Evolutionary conservation across 176 grass and related monocot species (phyloP).

Genomic region (Puccinellia tenuiflora): DNA sequence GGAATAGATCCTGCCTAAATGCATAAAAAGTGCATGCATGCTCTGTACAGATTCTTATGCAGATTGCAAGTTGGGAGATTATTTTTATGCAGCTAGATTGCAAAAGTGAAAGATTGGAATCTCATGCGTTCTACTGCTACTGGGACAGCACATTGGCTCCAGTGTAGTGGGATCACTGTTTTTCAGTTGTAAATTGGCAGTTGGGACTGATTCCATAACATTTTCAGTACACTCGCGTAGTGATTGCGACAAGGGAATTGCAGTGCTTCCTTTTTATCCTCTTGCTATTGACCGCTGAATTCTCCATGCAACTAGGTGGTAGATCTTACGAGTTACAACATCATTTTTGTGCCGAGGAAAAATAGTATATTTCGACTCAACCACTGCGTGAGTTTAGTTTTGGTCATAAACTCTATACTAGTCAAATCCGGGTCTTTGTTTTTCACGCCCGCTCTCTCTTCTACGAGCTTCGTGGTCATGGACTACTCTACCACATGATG

Average conservation of each 20-base stretch:
- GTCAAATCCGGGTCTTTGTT: too few relatives aligned
- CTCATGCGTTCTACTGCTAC: slow-evolving; percentile 28
- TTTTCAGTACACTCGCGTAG: neutral
- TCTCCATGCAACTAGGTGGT: neutral
- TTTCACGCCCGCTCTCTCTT: too few relatives aligned
- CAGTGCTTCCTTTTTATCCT: neutral
- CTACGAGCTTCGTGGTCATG: too few relatives aligned
- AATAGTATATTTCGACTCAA: too few relatives aligned
- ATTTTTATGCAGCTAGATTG: neutral
- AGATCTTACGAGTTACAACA: neutral
- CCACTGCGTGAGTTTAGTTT: too few relatives aligned
- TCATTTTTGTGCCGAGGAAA: too few relatives aligned
- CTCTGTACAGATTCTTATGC: slow-evolving; percentile 40
- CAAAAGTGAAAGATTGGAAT: slow-evolving; percentile 29
- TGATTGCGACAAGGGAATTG: slow-evolving; percentile 3
- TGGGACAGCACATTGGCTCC: neutral
- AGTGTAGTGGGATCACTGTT: slow-evolving; percentile 21
- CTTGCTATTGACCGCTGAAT: neutral
- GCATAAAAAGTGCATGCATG: slow-evolving; percentile 21
- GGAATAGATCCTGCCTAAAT: slow-evolving; percentile 44
- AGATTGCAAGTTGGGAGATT: slow-evolving; percentile 19
- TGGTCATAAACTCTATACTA: too few relatives aligned
- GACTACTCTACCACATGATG: too few relatives aligned
- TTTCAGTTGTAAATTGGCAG: neutral
- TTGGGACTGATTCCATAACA: neutral